These are phyloP conservation scores for Mortierella sp. DNA, from an alignment of 371 early-diverging fungal genomes.

Conservation along the genomic window DNA sequence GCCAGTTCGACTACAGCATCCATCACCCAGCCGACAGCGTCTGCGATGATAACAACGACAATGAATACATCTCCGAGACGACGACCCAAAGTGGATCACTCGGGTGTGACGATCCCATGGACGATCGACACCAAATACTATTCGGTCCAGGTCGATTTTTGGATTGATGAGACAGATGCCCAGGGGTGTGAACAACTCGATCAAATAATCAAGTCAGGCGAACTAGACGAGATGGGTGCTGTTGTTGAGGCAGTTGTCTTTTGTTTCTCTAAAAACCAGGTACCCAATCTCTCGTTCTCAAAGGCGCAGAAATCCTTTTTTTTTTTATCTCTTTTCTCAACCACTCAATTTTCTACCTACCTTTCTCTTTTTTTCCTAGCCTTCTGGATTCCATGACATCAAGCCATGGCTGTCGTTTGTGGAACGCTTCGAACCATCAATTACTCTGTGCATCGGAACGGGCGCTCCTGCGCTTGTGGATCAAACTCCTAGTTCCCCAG, in stretches of 20 bases:
- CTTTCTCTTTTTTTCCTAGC: slow-evolving; percentile 32
- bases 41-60: slow-evolving; percentile 46
- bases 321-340: slow-evolving; percentile 1
- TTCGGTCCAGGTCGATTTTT: slow-evolving; percentile 73
- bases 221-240: slow-evolving; percentile 62
- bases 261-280: slow-evolving; percentile 67
- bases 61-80: too few species aligned
- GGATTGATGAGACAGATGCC: slow-evolving; percentile 68
- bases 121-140: slow-evolving; percentile 79
- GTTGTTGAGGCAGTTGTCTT: slow-evolving; percentile 77
- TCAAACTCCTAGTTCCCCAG: slow-evolving; percentile 22
- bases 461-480: slow-evolving; percentile 22
- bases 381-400: slow-evolving; percentile 63
- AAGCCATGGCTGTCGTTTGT: slow-evolving; percentile 65
- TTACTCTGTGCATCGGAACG: slow-evolving; percentile 67
- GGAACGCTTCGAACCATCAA: slow-evolving; percentile 62
- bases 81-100: slow-evolving; percentile 41
- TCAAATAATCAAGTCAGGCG: slow-evolving; percentile 56
- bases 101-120: slow-evolving; percentile 70
- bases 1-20: too few species aligned
- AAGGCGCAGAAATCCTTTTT: not conserved
- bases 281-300: too few species aligned
- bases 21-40: too few species aligned
- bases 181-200: slow-evolving; percentile 47
- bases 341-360: not conserved